Conservation (phyloP, 148 eudicot genomes). For the Fallopia convolvulus region DNA sequence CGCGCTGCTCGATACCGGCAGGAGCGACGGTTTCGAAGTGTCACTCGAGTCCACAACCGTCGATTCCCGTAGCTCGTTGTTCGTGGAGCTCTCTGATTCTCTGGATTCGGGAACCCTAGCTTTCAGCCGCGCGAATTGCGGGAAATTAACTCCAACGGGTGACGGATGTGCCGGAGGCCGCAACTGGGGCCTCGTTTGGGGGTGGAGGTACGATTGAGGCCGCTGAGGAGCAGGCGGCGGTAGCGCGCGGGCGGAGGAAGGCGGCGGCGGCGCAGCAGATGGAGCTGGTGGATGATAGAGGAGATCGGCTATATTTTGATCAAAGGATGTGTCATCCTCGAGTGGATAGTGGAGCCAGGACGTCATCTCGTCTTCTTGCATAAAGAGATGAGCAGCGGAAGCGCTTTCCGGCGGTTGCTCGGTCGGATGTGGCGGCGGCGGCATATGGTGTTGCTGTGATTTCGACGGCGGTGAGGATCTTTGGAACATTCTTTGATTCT, state of each 20-base stretch:
- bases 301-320: conserved; percentile 38
- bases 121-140: conserved; percentile 30
- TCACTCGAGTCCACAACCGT: conserved; percentile 48
- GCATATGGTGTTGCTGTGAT: conserved; percentile 1
- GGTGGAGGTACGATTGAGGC: background rate
- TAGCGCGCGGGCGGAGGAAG: background rate
- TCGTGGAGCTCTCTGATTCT: conserved; percentile 19
- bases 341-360: conserved; percentile 66
- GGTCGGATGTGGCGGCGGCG: background rate
- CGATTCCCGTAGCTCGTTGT: conserved; percentile 15
- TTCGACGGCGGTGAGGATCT: conserved; percentile 14
- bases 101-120: conserved; percentile 8
- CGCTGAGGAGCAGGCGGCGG: conserved; percentile 12
- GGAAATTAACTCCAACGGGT: conserved; percentile 24
- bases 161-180: conserved; percentile 6
- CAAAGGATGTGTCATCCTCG: conserved; percentile 30
- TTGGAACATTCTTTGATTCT: conserved; percentile 22
- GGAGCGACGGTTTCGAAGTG: conserved; percentile 15
- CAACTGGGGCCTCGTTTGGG: background rate
- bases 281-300: conserved; percentile 16
- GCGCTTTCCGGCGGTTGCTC: conserved; percentile 1
- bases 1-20: conserved; percentile 7
- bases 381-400: conserved; percentile 30
- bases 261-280: conserved; percentile 14
- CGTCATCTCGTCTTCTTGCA: conserved; percentile 75